Base-by-base conservation (phyloP, 1,284 basidiomycete species). In the Macrocystidia cucumis region DNA sequence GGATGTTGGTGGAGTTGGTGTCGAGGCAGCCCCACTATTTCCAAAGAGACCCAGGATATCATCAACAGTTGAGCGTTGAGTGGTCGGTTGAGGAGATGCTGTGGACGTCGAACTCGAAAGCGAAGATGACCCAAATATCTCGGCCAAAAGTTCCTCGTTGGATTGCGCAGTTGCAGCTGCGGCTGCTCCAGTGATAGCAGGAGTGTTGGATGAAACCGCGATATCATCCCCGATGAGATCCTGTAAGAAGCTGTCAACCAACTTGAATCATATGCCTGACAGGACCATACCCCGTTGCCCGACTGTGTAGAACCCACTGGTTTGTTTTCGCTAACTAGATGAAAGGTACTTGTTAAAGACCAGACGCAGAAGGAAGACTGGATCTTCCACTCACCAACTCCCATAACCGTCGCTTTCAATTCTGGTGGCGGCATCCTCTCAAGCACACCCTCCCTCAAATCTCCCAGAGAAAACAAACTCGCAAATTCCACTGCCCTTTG, bases 351-450 rank as follows among this genome's bases (percentile, higher is more conserved):
- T 24, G 9, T 9, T 36, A 23, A 25, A 21, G 31, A 7, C 35
- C 6, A 23, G 9, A 12, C 12, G 25, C 7, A 16, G 16, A 9
- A 17, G n/a, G 4, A 9, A 21, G 19, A 27, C 5, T 14, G 23
- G 12, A 12, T 3, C 17, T 14, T 11, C 8, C 1, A 68, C 78
- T 51, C 46, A 88, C 87, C 86, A 40, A 85, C 75, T 34, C 90
- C 92, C 71, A 93, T 86, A 3, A 97, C 87, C 3, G 92, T 95
- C 14, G 87, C 83, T 60, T 91, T 93, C 50, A 98, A 65, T 58
- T 98, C 95, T 2, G 96, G 96, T 4, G 91, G 88, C 5, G 96
- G 96, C 96, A 99, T 99, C 38, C 91, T 78, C 65, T 98, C 96
- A 40, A 98, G 60, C 1, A 99, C 92, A 29, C 92, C 96, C n/a